Evolutionary conservation across 805 yeast species (phyloP).

Genomic region (Saccharomycodes ludwigii): DNA sequence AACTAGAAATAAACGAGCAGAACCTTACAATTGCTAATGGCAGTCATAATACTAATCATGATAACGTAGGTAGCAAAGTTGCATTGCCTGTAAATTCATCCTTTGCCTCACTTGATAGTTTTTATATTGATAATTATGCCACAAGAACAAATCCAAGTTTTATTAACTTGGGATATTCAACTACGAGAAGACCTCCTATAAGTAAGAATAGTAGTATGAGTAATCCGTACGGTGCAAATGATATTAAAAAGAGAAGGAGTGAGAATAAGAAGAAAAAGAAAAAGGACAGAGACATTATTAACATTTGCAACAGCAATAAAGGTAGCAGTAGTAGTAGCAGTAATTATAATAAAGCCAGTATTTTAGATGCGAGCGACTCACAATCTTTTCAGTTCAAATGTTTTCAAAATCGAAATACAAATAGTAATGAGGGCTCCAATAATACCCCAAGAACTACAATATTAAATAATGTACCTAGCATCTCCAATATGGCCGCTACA

Average conservation of each 20-base stretch:
- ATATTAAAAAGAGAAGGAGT: not conserved
- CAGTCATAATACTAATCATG: conserved; percentile 6
- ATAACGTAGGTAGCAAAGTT: conserved; percentile 28
- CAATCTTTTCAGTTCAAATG: no score
- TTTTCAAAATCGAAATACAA: no score
- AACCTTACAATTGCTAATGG: no score
- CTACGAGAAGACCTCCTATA: not conserved
- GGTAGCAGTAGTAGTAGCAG: no score
- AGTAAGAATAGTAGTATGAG: conserved; percentile 6
- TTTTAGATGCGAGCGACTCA: no score
- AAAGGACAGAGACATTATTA: not conserved
- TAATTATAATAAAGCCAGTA: no score
- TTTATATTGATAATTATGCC: conserved; percentile 43
- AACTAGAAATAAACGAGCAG: no score
- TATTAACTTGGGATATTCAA: not conserved
- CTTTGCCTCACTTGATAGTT: conserved; percentile 67
- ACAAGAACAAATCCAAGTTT: not conserved
- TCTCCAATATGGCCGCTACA: no score
- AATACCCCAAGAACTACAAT: no score
- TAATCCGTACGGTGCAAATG: not conserved
- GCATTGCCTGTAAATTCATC: conserved; percentile 60
- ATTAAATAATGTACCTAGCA: no score
- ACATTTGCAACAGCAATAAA: no score
- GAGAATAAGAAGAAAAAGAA: not conserved
- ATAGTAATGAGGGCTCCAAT: no score